phyloP scores from a whole-genome alignment of 2,329 filamentous ascomycete species.

The Pseudopithomyces maydicus region DNA sequence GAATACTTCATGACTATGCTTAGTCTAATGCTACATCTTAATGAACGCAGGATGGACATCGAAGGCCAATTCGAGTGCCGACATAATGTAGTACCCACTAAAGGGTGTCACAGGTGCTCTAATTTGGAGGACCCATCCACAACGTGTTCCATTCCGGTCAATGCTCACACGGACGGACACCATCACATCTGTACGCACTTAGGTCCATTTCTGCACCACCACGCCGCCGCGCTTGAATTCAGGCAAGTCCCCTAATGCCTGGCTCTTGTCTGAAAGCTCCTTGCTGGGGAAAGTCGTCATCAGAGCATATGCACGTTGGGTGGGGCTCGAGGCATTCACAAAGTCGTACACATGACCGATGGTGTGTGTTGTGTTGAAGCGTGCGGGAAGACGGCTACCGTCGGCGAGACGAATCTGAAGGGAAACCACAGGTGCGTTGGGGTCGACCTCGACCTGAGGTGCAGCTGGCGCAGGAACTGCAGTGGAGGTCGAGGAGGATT shows the following conservation, averaged over 20 bases:
- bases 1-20: slow-evolving; percentile 17
- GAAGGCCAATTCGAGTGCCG: background rate
- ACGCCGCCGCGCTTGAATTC: slow-evolving; percentile 59
- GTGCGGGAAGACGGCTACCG: slow-evolving; percentile 75
- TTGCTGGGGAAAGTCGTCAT: slow-evolving; percentile 85
- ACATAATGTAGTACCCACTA: too few relatives aligned
- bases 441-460: slow-evolving; percentile 61
- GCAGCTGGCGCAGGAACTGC: slow-evolving; percentile 43
- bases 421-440: slow-evolving; percentile 69
- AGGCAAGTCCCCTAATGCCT: slow-evolving; percentile 52
- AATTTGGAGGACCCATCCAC: background rate
- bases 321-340: slow-evolving; percentile 66
- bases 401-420: slow-evolving; percentile 80
- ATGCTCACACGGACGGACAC: slow-evolving; percentile 14
- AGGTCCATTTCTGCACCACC: slow-evolving; percentile 62
- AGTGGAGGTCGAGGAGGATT: slow-evolving; percentile 35
- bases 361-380: slow-evolving; percentile 81
- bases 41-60: background rate
- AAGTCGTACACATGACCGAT: slow-evolving; percentile 79
- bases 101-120: background rate
- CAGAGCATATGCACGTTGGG: slow-evolving; percentile 69
- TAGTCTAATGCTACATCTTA: background rate
- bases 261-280: slow-evolving; percentile 71
- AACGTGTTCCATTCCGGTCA: background rate
- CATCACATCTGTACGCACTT: slow-evolving; percentile 10